Evolutionary conservation across 2,329 filamentous ascomycete genomes (phyloP).

Genomic region (Xylariaceae sp.): DNA sequence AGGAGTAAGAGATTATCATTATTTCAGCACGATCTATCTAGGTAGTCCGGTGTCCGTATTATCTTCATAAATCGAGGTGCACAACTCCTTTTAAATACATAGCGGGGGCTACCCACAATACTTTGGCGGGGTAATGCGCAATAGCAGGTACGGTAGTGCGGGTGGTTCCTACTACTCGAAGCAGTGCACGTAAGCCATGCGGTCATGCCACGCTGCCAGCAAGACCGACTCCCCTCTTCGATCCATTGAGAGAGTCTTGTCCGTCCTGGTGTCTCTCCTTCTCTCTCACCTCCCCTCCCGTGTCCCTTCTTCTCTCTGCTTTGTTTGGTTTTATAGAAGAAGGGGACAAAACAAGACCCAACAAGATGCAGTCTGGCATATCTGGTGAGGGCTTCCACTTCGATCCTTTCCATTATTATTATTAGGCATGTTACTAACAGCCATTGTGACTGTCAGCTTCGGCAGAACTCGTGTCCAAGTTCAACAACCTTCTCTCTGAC

Average conservation of each 20-base stretch:
- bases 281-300: not conserved
- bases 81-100: too few species aligned
- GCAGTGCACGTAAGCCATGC: too few species aligned
- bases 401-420: not conserved
- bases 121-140: too few species aligned
- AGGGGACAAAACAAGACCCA: not conserved
- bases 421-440: not conserved
- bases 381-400: slow-evolving; percentile 49
- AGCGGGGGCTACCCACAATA: too few species aligned
- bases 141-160: too few species aligned
- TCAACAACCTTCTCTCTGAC: slow-evolving; percentile 63
- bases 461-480: slow-evolving; percentile 69
- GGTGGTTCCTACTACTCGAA: too few species aligned
- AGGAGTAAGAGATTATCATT: too few species aligned
- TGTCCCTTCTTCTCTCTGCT: not conserved
- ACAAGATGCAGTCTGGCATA: slow-evolving; percentile 71
- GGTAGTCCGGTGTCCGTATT: too few species aligned
- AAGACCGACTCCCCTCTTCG: too few species aligned
- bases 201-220: too few species aligned
- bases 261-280: not conserved
- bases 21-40: too few species aligned
- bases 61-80: too few species aligned
- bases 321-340: not conserved
- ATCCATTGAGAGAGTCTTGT: not conserved
- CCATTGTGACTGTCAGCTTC: slow-evolving; percentile 52